These are phyloP conservation scores for Leccinum solheimii DNA, from an alignment of 1,284 basidiomycete genomes.

Conservation along the genomic window DNA sequence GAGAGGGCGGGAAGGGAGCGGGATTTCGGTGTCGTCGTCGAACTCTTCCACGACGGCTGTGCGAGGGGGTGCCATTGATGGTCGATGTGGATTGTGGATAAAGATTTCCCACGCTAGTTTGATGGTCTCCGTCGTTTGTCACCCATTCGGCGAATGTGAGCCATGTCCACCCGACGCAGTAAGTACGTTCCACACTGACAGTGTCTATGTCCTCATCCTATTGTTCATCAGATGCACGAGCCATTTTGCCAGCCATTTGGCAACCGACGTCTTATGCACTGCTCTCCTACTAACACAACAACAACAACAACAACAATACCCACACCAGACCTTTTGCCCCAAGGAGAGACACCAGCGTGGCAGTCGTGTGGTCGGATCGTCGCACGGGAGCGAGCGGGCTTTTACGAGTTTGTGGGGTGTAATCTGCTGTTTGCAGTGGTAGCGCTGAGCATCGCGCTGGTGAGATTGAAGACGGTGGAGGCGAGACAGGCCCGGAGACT, in stretches of 20 bases:
- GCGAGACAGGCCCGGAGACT: conserved; percentile 76
- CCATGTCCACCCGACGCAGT: conserved; percentile 81
- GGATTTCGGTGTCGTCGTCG: conserved; percentile 88
- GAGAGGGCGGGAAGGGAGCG: conserved; percentile 63
- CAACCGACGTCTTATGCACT: conserved; percentile 84
- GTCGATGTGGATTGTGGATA: conserved; percentile 17
- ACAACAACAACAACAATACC: conserved; percentile 14
- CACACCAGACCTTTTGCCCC: conserved; percentile 20
- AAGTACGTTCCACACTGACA: conserved; percentile 40
- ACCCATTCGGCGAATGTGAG: conserved; percentile 79
- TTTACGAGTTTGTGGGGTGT: conserved; percentile 84
- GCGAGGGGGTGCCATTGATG: conserved; percentile 56
- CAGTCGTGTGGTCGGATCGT: conserved; percentile 86
- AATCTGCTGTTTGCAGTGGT: conserved; percentile 73
- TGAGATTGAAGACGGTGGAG: conserved; percentile 67
- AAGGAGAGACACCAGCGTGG: conserved; percentile 82
- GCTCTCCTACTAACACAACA: conserved; percentile 45
- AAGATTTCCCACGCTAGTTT: conserved; percentile 29
- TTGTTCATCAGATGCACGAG: conserved; percentile 66
- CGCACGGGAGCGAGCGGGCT: conserved; percentile 75
- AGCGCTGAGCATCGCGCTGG: conserved; percentile 64
- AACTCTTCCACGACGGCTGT: conserved; percentile 71
- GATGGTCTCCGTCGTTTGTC: conserved; percentile 44
- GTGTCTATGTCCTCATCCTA: conserved; percentile 10
- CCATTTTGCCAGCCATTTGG: conserved; percentile 92